Evolutionary conservation across 345 rosid species (phyloP), one percentile per base, ranked within the genome.

Genomic region (Isatis tinctoria): DNA sequence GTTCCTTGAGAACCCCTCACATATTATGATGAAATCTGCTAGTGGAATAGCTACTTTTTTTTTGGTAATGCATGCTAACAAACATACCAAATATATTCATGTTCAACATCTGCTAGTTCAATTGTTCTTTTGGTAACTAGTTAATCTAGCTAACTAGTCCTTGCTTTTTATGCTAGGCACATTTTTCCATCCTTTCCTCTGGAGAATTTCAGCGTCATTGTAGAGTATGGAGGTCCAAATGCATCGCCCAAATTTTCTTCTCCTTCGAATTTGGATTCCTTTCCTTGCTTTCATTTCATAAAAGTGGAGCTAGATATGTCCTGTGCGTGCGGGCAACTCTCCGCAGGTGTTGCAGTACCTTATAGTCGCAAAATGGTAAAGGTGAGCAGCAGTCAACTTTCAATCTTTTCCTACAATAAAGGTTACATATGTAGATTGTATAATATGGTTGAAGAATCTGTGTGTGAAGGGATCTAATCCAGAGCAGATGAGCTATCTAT

Each of bases 221-320:
- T 87, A 77, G 89, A 87, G 69, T 87, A 83, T 69, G 92, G 87
- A 71, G 87, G 89, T 65, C 70, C 85, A 68, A 67, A 74, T 62
- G 78, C 56, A 49, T 79, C 81, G 8, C 83, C 92, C 24, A 79
- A 74, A 69, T 59, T 82, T 73, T 74, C 78, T 49, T 69, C 80
- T 62, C 72, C 77, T 66, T 33, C 70, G 12, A 72, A 78, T 22
- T 60, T 74, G 53, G 67, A 47, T 72, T 67, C 76, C 51, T 67
- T 68, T 65, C 85, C 86, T 72, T 69, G 39, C 73, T 81, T 78
- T 60, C 85, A 87, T 73, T 81, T 87, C 63, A 41, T 87, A 63
- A 87, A 81, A 74, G 72, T 85, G 45, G 88, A 82, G 76, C 67
- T 84, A 74, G 82, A 82, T 60, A 81, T 67, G 58, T 75, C 69